Conservation (phyloP, 1,284 basidiomycete genomes). For the Leccinum brunneo-olivaceum region DNA sequence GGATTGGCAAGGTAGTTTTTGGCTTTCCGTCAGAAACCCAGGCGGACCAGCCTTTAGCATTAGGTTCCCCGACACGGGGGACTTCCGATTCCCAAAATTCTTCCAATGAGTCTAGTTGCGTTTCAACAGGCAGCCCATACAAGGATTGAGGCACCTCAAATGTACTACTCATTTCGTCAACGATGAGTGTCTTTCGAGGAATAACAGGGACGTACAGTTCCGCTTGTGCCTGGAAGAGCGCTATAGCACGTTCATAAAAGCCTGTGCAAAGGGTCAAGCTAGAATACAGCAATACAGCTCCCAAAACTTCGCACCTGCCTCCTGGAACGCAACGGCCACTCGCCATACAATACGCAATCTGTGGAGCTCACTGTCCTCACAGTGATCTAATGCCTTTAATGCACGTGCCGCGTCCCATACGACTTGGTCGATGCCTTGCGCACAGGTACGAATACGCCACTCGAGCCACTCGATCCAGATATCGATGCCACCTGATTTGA, state of each 20-base stretch:
- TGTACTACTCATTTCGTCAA: slow-evolving; percentile 34
- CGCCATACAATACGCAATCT: slow-evolving; percentile 68
- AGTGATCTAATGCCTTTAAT: slow-evolving; percentile 33
- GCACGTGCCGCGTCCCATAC: slow-evolving; percentile 43
- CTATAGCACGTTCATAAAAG: slow-evolving; percentile 59
- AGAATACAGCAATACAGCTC: slow-evolving; percentile 4
- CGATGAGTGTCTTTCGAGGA: slow-evolving; percentile 1
- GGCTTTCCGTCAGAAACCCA: slow-evolving; percentile 46
- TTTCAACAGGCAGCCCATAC: slow-evolving; percentile 35
- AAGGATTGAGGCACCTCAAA: slow-evolving; percentile 48
- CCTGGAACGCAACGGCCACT: slow-evolving; percentile 57
- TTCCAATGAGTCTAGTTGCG: slow-evolving; percentile 52
- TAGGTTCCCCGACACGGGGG: slow-evolving; percentile 56
- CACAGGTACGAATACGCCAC: slow-evolving; percentile 52
- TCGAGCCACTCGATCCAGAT: slow-evolving; percentile 74
- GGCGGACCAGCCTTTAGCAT: slow-evolving; percentile 54
- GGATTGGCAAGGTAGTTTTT: slow-evolving; percentile 17
- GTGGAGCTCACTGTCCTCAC: slow-evolving; percentile 44
- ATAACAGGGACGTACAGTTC: slow-evolving; percentile 50
- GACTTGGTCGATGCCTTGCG: slow-evolving; percentile 44
- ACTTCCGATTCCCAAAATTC: slow-evolving; percentile 74
- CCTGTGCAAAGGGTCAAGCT: slow-evolving; percentile 31
- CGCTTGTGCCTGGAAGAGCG: slow-evolving; percentile 71
- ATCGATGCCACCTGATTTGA: slow-evolving; percentile 44
- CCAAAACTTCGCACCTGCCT: slow-evolving; percentile 59